Evolutionary conservation across 495 filamentous ascomycete genomes (phyloP).

Genomic region (Penicillium simplicissimum): DNA sequence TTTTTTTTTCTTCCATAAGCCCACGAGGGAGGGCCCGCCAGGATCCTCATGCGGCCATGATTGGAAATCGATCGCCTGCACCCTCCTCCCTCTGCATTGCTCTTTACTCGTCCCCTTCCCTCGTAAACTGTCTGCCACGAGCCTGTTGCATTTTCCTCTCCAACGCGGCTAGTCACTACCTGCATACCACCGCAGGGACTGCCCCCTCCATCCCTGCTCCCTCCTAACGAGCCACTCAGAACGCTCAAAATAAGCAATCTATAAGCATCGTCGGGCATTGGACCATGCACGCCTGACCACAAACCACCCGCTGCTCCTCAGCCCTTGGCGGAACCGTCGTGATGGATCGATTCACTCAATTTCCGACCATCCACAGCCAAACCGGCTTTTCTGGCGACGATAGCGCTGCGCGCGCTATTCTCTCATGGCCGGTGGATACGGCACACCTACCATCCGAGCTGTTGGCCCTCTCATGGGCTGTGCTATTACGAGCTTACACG

Average conservation of each 20-base stretch:
- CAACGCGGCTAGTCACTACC: slow-evolving; percentile 16
- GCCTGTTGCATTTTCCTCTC: background rate
- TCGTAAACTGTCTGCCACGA: slow-evolving; percentile 10
- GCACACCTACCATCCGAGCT: slow-evolving; percentile 24
- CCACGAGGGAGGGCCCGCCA: background rate
- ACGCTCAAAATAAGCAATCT: slow-evolving; percentile 24
- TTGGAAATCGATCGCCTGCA: slow-evolving; percentile 8
- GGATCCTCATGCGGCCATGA: slow-evolving; percentile 4
- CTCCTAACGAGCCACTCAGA: slow-evolving; percentile 27
- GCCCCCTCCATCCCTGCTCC: slow-evolving; percentile 1
- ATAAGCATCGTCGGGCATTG: slow-evolving; percentile 16
- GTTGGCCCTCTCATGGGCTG: slow-evolving; percentile 41
- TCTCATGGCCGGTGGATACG: slow-evolving; percentile 26
- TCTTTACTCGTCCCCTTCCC: background rate
- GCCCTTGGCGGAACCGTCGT: background rate
- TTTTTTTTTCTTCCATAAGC: background rate
- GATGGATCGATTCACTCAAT: slow-evolving; percentile 30
- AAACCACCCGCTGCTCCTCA: background rate
- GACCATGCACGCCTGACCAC: slow-evolving; percentile 17
- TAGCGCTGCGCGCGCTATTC: slow-evolving; percentile 16
- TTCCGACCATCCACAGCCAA: slow-evolving; percentile 17
- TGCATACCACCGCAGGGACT: slow-evolving; percentile 19
- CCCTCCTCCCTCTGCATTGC: slow-evolving; percentile 1
- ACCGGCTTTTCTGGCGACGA: slow-evolving; percentile 12
- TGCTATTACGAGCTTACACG: slow-evolving; percentile 40